Conservation (phyloP, 2,329 filamentous ascomycete genomes). For the Monilinia laxa region DNA sequence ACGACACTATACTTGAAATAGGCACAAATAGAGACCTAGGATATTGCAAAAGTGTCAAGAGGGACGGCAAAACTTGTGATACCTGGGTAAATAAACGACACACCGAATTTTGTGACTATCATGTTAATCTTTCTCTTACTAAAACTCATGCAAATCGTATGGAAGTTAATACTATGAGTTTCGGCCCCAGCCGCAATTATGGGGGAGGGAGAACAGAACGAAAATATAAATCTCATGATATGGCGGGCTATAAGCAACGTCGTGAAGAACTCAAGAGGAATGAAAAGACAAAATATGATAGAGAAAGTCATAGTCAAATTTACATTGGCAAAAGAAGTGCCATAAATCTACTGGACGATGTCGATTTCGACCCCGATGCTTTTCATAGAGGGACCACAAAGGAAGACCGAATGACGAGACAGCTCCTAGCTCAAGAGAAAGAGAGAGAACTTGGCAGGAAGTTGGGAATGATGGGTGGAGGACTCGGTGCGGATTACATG, state of each 20-base stretch:
- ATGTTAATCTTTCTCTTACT: slow-evolving; percentile 77
- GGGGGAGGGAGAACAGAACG: slow-evolving; percentile 40
- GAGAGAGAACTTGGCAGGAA: slow-evolving; percentile 71
- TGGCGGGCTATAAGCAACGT: slow-evolving; percentile 32
- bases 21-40: slow-evolving; percentile 82
- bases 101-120: slow-evolving; percentile 90
- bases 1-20: slow-evolving; percentile 87
- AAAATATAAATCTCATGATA: slow-evolving; percentile 33
- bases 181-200: slow-evolving; percentile 39
- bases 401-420: slow-evolving; percentile 64
- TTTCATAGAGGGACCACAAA: slow-evolving; percentile 55
- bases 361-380: slow-evolving; percentile 56
- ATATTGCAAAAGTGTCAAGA: slow-evolving; percentile 81
- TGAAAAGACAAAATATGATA: slow-evolving; percentile 52
- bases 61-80: slow-evolving; percentile 77
- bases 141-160: slow-evolving; percentile 67
- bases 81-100: slow-evolving; percentile 85
- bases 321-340: slow-evolving; percentile 55
- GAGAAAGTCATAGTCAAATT: slow-evolving; percentile 56
- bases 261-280: slow-evolving; percentile 35
- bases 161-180: slow-evolving; percentile 73
- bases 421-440: slow-evolving; percentile 65
- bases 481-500: slow-evolving; percentile 72
- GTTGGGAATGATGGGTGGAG: slow-evolving; percentile 62
- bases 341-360: slow-evolving; percentile 64